phyloP scores from a whole-genome alignment of 2,329 filamentous ascomycete genomes.

The Alternaria panax region DNA sequence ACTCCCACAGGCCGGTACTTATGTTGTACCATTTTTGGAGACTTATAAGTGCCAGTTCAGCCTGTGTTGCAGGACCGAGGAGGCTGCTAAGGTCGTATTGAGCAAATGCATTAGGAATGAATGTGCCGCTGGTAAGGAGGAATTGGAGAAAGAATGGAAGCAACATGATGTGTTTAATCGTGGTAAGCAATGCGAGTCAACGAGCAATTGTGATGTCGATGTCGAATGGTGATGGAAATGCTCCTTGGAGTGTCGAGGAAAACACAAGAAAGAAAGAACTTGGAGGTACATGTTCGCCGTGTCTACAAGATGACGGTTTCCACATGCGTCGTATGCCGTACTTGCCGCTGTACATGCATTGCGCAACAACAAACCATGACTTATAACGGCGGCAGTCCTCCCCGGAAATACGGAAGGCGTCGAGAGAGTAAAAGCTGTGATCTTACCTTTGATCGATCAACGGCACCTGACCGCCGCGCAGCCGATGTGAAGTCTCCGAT shows the following conservation, averaged over 20 bases:
- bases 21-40: conserved; percentile 70
- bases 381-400: background rate
- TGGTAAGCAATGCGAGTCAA: background rate
- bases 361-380: background rate
- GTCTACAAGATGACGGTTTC: background rate
- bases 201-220: no score
- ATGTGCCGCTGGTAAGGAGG: conserved; percentile 19
- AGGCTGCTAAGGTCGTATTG: conserved; percentile 23
- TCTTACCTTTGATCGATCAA: conserved; percentile 25
- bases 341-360: background rate
- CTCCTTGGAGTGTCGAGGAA: no score
- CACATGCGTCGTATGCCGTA: background rate
- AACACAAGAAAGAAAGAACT: background rate
- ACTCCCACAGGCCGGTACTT: conserved; percentile 68
- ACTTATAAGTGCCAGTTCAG: conserved; percentile 48
- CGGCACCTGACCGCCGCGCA: conserved; percentile 15
- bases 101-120: conserved; percentile 31
- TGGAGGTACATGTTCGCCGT: background rate
- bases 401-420: background rate
- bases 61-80: conserved; percentile 34
- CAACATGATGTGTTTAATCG: conserved; percentile 23
- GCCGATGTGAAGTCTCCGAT: conserved; percentile 12
- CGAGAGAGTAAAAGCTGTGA: background rate
- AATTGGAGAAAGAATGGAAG: conserved; percentile 17
- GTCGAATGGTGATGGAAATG: no score